These are phyloP conservation scores for Kwoniella sp. DNA, from an alignment of 768 basidiomycete genomes.

Conservation along the genomic window DNA sequence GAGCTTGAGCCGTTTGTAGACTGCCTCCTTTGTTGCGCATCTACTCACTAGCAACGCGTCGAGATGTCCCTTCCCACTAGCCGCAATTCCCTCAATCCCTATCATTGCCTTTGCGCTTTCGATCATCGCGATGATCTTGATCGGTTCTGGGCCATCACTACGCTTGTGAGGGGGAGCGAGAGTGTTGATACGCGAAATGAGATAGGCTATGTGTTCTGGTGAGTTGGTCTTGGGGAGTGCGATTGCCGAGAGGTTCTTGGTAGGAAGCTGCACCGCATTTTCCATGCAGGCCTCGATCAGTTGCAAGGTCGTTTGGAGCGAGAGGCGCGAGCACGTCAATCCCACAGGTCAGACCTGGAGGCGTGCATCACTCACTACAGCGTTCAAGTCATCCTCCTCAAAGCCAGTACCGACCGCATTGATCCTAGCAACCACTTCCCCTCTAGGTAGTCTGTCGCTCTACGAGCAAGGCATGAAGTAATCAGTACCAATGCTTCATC, in stretches of 20 bases:
- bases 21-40: neutral
- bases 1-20: neutral
- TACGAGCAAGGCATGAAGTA: conserved; percentile 7
- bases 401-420: conserved; percentile 50
- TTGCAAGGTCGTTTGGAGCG: too few relatives aligned
- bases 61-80: conserved; percentile 67
- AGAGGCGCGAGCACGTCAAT: too few relatives aligned
- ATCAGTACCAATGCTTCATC: too few relatives aligned
- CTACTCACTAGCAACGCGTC: conserved; percentile 68
- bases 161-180: conserved; percentile 36
- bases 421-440: conserved; percentile 52
- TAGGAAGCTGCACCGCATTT: conserved; percentile 57
- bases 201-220: conserved; percentile 65
- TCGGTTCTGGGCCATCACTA: conserved; percentile 42
- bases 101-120: conserved; percentile 77
- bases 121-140: conserved; percentile 75
- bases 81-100: conserved; percentile 70
- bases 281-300: neutral
- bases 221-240: conserved; percentile 84
- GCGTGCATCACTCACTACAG: conserved; percentile 30
- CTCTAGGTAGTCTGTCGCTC: conserved; percentile 30
- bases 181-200: conserved; percentile 62
- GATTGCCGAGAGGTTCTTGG: conserved; percentile 65
- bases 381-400: conserved; percentile 48
- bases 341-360: neutral